Percentiles rank a stretch among this genome's conserved stretches.
Conservation (phyloP, 2,329 filamentous ascomycete species). For the Microdochium trichocladiopsis region DNA sequence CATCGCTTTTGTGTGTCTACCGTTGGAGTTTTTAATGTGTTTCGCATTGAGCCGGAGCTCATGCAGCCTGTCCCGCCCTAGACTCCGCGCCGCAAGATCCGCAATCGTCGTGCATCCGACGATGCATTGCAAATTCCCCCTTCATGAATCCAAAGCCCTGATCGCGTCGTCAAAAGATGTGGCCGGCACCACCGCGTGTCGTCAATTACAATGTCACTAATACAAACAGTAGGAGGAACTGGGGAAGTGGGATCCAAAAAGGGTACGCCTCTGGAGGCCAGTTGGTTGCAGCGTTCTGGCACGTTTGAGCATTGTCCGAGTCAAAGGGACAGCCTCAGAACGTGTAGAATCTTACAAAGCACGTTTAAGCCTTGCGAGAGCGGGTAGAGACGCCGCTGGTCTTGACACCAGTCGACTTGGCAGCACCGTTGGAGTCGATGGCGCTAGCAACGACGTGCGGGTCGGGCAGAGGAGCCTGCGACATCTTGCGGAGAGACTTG, state of each 20-base stretch:
- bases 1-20: not conserved
- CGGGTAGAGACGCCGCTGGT: slow-evolving; percentile 55
- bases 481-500: slow-evolving; percentile 64
- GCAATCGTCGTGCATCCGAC: not conserved
- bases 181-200: slow-evolving; percentile 9
- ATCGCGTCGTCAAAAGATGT: not conserved
- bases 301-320: not conserved
- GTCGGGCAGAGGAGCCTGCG: slow-evolving; percentile 66
- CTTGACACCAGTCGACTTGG: slow-evolving; percentile 47
- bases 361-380: slow-evolving; percentile 60
- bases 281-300: not conserved
- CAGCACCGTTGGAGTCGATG: slow-evolving; percentile 39
- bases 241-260: not conserved
- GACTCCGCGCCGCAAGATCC: not conserved
- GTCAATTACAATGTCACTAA: slow-evolving; percentile 19
- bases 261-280: not conserved
- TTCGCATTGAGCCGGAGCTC: not conserved
- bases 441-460: slow-evolving; percentile 68
- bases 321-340: not conserved
- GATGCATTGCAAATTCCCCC: not conserved
- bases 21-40: not conserved
- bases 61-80: not conserved
- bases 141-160: not conserved
- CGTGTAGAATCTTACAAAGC: not conserved
- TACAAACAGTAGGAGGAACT: slow-evolving; percentile 12